A percentile compares a stretch with the other conserved stretches of the same genome.
phyloP scores from a whole-genome alignment of 768 basidiomycete species.

The Rhizopogon salebrosus region DNA sequence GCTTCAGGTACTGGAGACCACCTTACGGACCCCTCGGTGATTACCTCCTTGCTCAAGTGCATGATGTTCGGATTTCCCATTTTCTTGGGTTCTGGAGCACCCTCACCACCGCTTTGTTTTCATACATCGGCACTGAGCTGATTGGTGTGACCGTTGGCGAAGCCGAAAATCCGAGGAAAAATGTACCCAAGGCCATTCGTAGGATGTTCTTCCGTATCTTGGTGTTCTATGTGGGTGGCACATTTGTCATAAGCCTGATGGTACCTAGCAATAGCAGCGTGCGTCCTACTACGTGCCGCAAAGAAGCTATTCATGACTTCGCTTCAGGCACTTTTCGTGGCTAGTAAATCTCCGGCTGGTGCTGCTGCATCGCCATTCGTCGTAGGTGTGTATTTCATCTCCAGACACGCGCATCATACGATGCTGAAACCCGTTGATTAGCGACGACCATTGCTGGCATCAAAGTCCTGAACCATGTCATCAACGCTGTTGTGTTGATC shows the following conservation, averaged over 20 bases:
- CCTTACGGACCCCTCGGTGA: slow-evolving; percentile 16
- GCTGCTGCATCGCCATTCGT: slow-evolving; percentile 33
- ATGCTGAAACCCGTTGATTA: slow-evolving; percentile 26
- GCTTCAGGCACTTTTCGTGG: slow-evolving; percentile 22
- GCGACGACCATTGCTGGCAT: slow-evolving; percentile 40
- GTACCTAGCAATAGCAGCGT: slow-evolving; percentile 35
- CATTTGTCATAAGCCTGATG: slow-evolving; percentile 36
- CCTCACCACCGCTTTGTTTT: slow-evolving; percentile 20
- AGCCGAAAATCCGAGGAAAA: slow-evolving; percentile 40
- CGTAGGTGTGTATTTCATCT: slow-evolving; percentile 32
- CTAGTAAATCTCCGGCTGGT: slow-evolving; percentile 22
- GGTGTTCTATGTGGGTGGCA: slow-evolving; percentile 25
- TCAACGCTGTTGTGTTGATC: slow-evolving; percentile 35
- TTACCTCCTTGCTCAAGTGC: slow-evolving; percentile 23
- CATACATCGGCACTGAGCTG: slow-evolving; percentile 41
- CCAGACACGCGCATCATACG: slow-evolving; percentile 24
- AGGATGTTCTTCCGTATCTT: slow-evolving; percentile 34
- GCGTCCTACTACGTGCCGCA: slow-evolving; percentile 12
- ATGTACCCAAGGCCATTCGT: slow-evolving; percentile 36
- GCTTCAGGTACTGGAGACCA: slow-evolving; percentile 42
- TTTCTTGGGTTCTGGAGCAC: slow-evolving; percentile 29
- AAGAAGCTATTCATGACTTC: slow-evolving; percentile 4
- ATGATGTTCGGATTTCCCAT: slow-evolving; percentile 31
- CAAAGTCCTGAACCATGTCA: slow-evolving; percentile 38
- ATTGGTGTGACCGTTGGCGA: slow-evolving; percentile 27